A percentile compares a stretch with the other conserved stretches of the same genome.
phyloP scores from a whole-genome alignment of 305 asterid species.

The Nicotiana rustica region DNA sequence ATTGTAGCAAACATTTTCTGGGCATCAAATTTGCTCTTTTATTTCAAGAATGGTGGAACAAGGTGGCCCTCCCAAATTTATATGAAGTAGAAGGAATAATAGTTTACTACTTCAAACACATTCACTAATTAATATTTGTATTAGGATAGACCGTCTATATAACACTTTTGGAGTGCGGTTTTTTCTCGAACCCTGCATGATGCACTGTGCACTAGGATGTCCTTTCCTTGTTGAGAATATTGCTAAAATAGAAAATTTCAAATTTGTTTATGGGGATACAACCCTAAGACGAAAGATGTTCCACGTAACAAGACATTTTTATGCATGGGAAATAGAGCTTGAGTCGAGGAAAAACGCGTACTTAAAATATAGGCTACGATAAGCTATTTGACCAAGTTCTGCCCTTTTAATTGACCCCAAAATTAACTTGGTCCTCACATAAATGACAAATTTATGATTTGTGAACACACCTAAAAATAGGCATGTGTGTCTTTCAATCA shows the following conservation, averaged over 20 bases:
- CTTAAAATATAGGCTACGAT: background rate
- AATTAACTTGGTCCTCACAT: background rate
- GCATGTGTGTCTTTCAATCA: background rate
- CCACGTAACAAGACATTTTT: background rate
- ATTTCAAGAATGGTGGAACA: too few species aligned
- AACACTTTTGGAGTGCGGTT: accelerated
- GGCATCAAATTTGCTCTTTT: too few species aligned
- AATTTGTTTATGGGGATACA: background rate
- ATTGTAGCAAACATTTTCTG: too few species aligned
- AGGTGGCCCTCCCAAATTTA: too few species aligned
- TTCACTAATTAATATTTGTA: too few species aligned
- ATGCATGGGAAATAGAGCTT: background rate
- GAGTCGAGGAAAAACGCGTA: background rate
- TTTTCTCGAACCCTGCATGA: too few species aligned
- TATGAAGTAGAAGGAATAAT: too few species aligned
- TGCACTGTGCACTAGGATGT: too few species aligned
- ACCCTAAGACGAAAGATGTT: background rate
- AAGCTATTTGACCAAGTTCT: background rate
- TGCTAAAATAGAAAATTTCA: background rate
- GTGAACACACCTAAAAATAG: background rate
- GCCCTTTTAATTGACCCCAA: background rate
- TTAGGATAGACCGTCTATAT: too few species aligned
- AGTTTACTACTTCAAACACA: too few species aligned
- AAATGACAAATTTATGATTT: background rate
- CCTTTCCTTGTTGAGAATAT: background rate